Evolutionary conservation across 139 green algal genomes (phyloP).

Genomic region (Chlamydomonas sp.): DNA sequence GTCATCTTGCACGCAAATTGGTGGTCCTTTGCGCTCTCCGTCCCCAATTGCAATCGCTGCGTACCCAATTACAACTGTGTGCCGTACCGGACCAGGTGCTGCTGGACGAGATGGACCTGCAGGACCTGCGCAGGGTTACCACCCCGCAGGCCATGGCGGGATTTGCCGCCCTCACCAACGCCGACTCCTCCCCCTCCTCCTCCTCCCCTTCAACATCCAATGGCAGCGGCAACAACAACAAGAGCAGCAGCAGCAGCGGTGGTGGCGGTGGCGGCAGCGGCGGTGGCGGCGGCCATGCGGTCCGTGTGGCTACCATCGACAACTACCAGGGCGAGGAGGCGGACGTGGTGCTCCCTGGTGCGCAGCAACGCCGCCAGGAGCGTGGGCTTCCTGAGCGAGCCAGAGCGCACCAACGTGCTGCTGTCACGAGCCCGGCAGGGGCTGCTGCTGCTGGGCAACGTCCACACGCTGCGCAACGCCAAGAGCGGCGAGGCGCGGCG

Average conservation of each 20-base stretch:
- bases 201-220: too few species aligned
- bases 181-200: too few species aligned
- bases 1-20: too few species aligned
- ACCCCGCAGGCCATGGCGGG: neutral
- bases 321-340: slow-evolving; percentile 76
- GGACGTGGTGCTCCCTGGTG: slow-evolving; percentile 78
- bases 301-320: slow-evolving; percentile 81
- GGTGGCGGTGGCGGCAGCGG: neutral
- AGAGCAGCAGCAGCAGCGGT: neutral
- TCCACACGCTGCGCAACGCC: slow-evolving; percentile 50
- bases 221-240: too few species aligned
- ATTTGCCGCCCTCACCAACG: neutral
- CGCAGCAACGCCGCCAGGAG: slow-evolving; percentile 73
- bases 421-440: slow-evolving; percentile 77
- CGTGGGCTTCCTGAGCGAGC: slow-evolving; percentile 77
- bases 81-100: neutral
- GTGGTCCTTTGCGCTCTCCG: too few species aligned
- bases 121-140: slow-evolving; percentile 20
- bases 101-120: slow-evolving; percentile 50
- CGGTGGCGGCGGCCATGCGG: neutral
- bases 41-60: too few species aligned
- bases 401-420: slow-evolving; percentile 86
- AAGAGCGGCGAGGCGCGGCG: slow-evolving; percentile 37
- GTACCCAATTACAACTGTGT: too few species aligned
- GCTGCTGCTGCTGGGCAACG: slow-evolving; percentile 82